Evolutionary conservation across 1,284 basidiomycete genomes (phyloP), one percentile per base, ranked within the genome.

Genomic region (Ustilago sp.): DNA sequence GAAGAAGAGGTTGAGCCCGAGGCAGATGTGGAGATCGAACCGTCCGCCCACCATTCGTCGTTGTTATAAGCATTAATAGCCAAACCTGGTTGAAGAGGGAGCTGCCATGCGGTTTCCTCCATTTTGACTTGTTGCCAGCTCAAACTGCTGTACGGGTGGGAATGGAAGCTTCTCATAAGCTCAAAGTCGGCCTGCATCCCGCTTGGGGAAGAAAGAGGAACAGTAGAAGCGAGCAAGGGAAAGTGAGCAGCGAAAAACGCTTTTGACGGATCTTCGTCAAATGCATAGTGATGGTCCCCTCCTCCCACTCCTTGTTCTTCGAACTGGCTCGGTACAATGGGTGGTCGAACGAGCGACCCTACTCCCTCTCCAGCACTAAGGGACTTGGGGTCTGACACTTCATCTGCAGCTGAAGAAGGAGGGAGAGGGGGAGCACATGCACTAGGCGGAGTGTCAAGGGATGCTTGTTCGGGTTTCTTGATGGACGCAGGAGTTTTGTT

Each of bases 401-500:
- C 19, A 19, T 45, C 43, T 19, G 8, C 43, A 19, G 43, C 43
- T 45, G 12, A 28, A 28, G 23, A 28, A 28, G 23, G 23, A 28
- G 23, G 23, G 3, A 28, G 23, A 28, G 23, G 38, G 19, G 5
- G 48, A 52, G 48, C 41, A 45, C 32, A 58, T 5, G 31, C 28
- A 28, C 48, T 50, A 6, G 47, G 5, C 8, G 62, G 36, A 9
- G 43, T 47, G 4, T 19, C 52, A 53, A 50, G 48, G 15, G 48
- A 11, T 13, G 48, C 48, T 35, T 35, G 35, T 23, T 54, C 36
- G 17, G 36, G 48, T 32, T 32, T 50, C 28, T 32, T 32, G 48
- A 41, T 17, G 4, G 34, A 9, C 0, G 45, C 28, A 13, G 65
- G 48, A n/a, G 59, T 38, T 9, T 53, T 54, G 36, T 58, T 68